Evolutionary conservation across 2,329 filamentous ascomycete genomes (phyloP), one percentile per base, ranked within the genome.

Genomic region (Trichoderma koningiopsis): DNA sequence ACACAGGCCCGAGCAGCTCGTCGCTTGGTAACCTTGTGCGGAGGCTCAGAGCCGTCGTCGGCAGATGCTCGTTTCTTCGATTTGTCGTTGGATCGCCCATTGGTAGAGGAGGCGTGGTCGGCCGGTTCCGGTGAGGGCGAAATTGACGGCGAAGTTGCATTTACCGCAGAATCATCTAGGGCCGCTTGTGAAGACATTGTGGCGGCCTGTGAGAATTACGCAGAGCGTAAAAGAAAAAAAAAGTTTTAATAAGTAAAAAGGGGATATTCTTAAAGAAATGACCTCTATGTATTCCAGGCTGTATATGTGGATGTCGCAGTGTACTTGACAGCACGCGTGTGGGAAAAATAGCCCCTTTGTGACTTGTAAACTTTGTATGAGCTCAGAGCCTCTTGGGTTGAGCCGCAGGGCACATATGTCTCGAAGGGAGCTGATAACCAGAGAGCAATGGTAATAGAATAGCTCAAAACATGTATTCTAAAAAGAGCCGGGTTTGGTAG

Each of bases 1-100:
- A 93, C 92, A 79, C 94, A 97, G 22, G 94, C 94, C 74, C 95
- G 92, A 11, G 94, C 93, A n/a, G 94, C 94, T 77, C 94, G 88
- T 76, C 94, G 87, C 82, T 97, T 97, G 65, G 82, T 87, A 71
- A 84, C 76, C 77, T 88, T 89, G 70, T 81, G 77, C 13, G 80
- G 76, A 14, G 75, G 75, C 24, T 76, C 77, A 8, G 74, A 74
- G 35, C 76, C 76, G 68, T 72, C 74, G 19, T 71, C 74, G 19
- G 77, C 73, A 24, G 78, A 77, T 31, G 76, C 70, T 69, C 79
- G 76, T 72, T 81, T 81, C 71, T 79, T 79, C 62, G 66, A 73
- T 43, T 76, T 77, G 64, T 74, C 72, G 33, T 47, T 57, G 43
- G 68, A 16, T 19, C 59, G 62, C 24, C 60, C 55, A 53, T 59